Percentiles rank a stretch among this genome's conserved stretches.
Conservation (phyloP, 1,139 yeast species). For the Suhomyces ambrosiae region DNA sequence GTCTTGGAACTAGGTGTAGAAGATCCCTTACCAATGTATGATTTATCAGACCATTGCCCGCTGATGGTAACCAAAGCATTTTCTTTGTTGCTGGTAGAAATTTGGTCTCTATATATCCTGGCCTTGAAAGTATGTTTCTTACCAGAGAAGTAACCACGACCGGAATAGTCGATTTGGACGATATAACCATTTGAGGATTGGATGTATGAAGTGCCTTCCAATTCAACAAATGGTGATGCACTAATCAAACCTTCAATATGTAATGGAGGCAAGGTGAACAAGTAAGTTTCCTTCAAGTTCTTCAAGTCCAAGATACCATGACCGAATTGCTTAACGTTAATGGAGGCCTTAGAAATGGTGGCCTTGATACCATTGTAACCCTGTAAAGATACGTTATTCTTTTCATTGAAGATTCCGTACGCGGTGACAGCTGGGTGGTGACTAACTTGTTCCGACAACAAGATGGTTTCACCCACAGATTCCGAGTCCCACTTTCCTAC, state of each 20-base stretch:
- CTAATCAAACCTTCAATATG: conserved; percentile 91
- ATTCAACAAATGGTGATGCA: conserved; percentile 87
- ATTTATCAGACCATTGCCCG: conserved; percentile 92
- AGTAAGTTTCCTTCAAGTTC: conserved; percentile 65
- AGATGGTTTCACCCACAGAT: conserved; percentile 65
- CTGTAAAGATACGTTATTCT: conserved; percentile 66
- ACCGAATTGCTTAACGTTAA: conserved; percentile 88
- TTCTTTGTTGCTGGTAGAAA: conserved; percentile 52
- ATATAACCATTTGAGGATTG: conserved; percentile 79
- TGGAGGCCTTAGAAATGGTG: conserved; percentile 72
- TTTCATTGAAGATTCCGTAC: conserved; percentile 73
- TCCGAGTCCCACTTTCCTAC: conserved; percentile 77
- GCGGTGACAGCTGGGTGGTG: conserved; percentile 98
- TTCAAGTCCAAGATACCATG: conserved; percentile 75
- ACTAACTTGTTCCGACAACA: conserved; percentile 87
- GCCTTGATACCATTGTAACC: conserved; percentile 93
- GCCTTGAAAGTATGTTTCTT: conserved; percentile 92
- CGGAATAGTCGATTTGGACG: conserved; percentile 77
- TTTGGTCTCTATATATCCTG: conserved; percentile 60
- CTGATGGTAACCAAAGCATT: conserved; percentile 73
- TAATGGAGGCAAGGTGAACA: conserved; percentile 90
- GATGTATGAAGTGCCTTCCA: conserved; percentile 82
- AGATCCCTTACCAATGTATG: conserved; percentile 51
- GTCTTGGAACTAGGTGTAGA: conserved; percentile 38
- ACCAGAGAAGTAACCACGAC: conserved; percentile 95